A percentile compares a stretch with the other conserved stretches of the same genome.
Evolutionary conservation across 2,329 filamentous ascomycete species (phyloP).

Genomic region (Claviceps capensis): DNA sequence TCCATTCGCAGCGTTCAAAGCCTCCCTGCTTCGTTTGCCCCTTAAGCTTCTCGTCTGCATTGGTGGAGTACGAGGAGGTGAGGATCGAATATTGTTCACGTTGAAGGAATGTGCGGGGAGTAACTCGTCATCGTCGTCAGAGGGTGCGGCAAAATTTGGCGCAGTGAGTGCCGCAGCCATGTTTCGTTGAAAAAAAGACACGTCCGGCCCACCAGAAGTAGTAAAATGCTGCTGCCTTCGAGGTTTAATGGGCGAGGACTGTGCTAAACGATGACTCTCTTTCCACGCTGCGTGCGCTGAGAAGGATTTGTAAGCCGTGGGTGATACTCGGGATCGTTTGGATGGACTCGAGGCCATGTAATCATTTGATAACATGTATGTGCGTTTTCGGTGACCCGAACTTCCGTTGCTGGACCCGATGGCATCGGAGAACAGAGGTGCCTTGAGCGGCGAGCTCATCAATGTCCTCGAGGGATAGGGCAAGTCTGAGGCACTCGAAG

Average conservation of each 20-base stretch:
- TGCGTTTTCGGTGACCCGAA: constrained; percentile 51
- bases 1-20: constrained; percentile 26
- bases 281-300: constrained; percentile 55
- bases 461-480: constrained; percentile 54
- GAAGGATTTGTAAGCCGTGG: constrained; percentile 46
- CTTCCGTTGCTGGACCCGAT: constrained; percentile 57
- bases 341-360: constrained; percentile 40
- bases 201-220: constrained; percentile 53
- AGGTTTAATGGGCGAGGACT: constrained; percentile 77
- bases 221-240: constrained; percentile 63
- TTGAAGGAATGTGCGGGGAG: constrained; percentile 65
- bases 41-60: constrained; percentile 40
- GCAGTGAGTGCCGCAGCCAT: constrained; percentile 50
- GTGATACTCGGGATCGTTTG: constrained; percentile 55
- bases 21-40: constrained; percentile 34
- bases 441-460: constrained; percentile 76
- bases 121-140: constrained; percentile 74
- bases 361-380: constrained; percentile 46
- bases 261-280: constrained; percentile 58
- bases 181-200: constrained; percentile 67
- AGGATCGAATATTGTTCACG: constrained; percentile 51
- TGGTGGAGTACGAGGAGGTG: constrained; percentile 74
- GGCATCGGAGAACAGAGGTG: constrained; percentile 73
- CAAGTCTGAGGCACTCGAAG: constrained; percentile 68
- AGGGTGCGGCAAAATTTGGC: constrained; percentile 46